Base-by-base conservation (phyloP, 176 grass and related monocot species). In the Puccinellia tenuiflora region DNA sequence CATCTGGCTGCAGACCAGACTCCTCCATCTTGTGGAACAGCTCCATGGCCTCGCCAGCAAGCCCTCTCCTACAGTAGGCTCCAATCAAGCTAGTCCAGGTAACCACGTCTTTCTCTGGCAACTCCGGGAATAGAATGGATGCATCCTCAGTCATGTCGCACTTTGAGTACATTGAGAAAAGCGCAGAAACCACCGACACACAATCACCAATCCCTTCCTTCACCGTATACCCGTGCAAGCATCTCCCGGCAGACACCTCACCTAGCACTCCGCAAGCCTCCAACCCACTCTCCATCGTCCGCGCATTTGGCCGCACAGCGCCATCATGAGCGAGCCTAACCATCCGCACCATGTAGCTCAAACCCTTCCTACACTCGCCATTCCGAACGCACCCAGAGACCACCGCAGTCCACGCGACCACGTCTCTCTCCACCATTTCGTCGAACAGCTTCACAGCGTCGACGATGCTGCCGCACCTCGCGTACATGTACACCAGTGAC, bases 111-210 rank as follows among this genome's bases (percentile, higher is more conserved):
- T 86, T 93, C 60, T 85, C 88, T 21, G 18, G 55, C 84, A 97
- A 77, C 76, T 85, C 91, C n/a, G 5, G 38, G 76, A 97, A 91
- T 28, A 89, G 56, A 77, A 76, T 17, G 34, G 21, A 21, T 79
- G 88, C 86, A 79, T 74, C 91, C 70, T 83, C 80, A 25, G 81
- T 86, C 45, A 33, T 78, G 1, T 96, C 73, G 42, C 93, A 91
- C 77, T 93, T 96, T 0, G 90, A 80, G 68, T 96, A 93, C 90
- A 96, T 76, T 6, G 90, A 85, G 64, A 96, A 90, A 79, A 96
- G 90, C 8, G 81, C 56, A 16, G 86, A 91, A 38, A 79, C 66
- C 31, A 96, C 56, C 69, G 68, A 46, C 2, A 45, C 21, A 7
- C 24, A 80, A 82, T 76, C 40, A 2, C 29, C 83, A 80, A 85